Evolutionary conservation across 1,284 basidiomycete genomes (phyloP).

Genomic region (Rhodotorula glutinis): DNA sequence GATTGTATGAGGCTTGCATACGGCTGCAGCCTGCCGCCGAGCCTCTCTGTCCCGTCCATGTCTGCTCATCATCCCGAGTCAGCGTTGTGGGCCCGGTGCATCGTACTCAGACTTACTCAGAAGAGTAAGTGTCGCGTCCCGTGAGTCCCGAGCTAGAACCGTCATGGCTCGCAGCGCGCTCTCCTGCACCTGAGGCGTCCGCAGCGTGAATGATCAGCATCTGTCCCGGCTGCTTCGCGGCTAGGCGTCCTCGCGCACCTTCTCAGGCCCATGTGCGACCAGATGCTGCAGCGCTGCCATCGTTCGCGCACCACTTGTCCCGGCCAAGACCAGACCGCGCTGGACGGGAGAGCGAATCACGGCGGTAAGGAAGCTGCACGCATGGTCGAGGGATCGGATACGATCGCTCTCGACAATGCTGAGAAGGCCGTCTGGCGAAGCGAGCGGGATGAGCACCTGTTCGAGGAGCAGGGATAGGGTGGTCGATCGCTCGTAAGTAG

Average conservation of each 20-base stretch:
- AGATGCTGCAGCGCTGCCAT: slow-evolving; percentile 8
- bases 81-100: no score
- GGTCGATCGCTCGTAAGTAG: no score
- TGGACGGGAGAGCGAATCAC: slow-evolving; percentile 8
- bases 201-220: neutral
- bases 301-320: neutral
- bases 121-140: neutral
- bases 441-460: slow-evolving; percentile 10
- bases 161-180: slow-evolving; percentile 25
- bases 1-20: slow-evolving; percentile 8
- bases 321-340: neutral
- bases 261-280: neutral
- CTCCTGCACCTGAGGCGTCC: slow-evolving; percentile 25
- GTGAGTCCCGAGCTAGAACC: slow-evolving; percentile 14
- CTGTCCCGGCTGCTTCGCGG: neutral
- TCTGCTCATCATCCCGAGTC: slow-evolving; percentile 1
- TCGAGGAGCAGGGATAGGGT: slow-evolving; percentile 3
- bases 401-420: neutral
- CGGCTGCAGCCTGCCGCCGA: neutral
- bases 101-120: neutral
- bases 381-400: slow-evolving; percentile 15
- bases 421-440: neutral
- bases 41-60: neutral
- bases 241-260: slow-evolving; percentile 2
- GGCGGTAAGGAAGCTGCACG: slow-evolving; percentile 25